A percentile compares a stretch with the other conserved stretches of the same genome.
phyloP scores from a whole-genome alignment of 2,329 filamentous ascomycete genomes.

The Clarireedia homoeocarpa region DNA sequence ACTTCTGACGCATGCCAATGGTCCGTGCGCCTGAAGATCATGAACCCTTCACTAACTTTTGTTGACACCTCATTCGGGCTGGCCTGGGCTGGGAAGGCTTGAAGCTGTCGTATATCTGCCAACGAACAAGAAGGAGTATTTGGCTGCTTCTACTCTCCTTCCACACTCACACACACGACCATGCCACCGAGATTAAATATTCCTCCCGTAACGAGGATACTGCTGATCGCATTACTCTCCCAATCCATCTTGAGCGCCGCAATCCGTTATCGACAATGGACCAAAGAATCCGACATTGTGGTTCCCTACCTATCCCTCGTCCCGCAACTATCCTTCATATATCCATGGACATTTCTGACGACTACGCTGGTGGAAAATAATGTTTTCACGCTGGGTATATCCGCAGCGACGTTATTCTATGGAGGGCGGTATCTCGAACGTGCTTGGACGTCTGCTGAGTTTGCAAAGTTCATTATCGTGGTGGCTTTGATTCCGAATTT shows the following conservation, averaged over 20 bases:
- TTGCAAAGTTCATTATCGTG: conserved; percentile 81
- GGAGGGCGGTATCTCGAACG: conserved; percentile 92
- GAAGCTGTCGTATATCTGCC: conserved; percentile 1
- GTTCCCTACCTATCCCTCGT: conserved; percentile 85
- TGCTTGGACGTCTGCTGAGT: conserved; percentile 87
- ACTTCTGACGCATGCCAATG: neutral
- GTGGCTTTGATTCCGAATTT: conserved; percentile 74
- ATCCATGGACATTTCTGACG: conserved; percentile 87
- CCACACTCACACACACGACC: conserved; percentile 10
- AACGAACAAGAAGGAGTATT: conserved; percentile 9
- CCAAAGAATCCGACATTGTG: conserved; percentile 52
- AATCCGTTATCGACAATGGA: conserved; percentile 66
- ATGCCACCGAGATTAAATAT: conserved; percentile 86
- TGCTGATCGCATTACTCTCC: conserved; percentile 65
- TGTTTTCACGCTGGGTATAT: conserved; percentile 74
- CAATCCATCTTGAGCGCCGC: conserved; percentile 78
- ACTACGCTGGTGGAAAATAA: conserved; percentile 90
- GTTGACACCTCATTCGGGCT: neutral
- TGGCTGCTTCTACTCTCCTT: neutral
- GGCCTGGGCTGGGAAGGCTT: neutral
- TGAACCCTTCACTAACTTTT: neutral
- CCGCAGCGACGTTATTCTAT: conserved; percentile 74
- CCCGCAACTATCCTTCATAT: conserved; percentile 73
- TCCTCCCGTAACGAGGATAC: conserved; percentile 78
- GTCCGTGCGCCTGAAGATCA: neutral